A percentile compares a stretch with the other conserved stretches of the same genome.
phyloP scores from a whole-genome alignment of 371 early-diverging fungal genomes.

The Apophysomyces sp. region DNA sequence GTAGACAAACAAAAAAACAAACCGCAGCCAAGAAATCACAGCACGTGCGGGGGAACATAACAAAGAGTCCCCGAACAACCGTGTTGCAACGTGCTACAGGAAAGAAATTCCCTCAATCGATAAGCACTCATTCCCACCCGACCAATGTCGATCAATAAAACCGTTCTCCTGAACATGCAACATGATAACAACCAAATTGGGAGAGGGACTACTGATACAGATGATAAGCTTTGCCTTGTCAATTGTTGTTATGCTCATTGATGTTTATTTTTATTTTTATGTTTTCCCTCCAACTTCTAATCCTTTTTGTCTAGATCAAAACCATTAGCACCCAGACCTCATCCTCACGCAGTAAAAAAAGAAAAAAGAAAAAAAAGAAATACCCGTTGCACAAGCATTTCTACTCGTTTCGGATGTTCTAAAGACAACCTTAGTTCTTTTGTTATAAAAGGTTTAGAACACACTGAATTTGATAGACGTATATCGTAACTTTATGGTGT shows the following conservation, averaged over 20 bases:
- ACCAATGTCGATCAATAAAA: neutral
- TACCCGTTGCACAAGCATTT: neutral
- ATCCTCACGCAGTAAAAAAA: neutral
- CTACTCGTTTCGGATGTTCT: neutral
- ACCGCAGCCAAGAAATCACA: neutral
- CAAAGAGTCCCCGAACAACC: neutral
- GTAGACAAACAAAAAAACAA: neutral
- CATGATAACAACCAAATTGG: neutral
- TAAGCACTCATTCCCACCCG: neutral
- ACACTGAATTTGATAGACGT: neutral
- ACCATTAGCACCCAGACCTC: too few species aligned
- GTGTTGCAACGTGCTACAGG: neutral
- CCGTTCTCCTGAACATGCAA: slow-evolving; percentile 1
- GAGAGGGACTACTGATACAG: neutral
- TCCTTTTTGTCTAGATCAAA: too few species aligned
- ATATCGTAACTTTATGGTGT: neutral
- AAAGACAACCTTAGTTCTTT: neutral
- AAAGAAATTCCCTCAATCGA: neutral
- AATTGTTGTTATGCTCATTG: neutral
- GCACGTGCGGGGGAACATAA: neutral
- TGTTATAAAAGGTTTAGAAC: neutral
- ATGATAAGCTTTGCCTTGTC: neutral
- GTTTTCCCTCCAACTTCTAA: neutral
- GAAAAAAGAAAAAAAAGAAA: neutral
- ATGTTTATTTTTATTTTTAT: neutral